Conservation (phyloP, 2,329 filamentous ascomycete species). For the Fusarium buxicola region DNA sequence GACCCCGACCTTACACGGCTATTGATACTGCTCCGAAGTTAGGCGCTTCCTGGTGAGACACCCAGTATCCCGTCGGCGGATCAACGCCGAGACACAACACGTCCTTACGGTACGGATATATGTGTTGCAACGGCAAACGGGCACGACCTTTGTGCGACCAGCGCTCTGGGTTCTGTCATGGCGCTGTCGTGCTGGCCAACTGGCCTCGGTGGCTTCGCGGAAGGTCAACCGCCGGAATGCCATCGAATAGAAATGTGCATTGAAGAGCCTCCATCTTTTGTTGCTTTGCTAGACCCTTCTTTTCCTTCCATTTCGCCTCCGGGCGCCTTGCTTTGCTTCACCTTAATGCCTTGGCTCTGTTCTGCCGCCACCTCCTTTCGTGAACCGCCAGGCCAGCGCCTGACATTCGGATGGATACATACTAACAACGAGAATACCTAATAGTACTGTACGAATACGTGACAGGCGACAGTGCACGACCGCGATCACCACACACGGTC, state of each 20-base stretch:
- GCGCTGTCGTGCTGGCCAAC: conserved; percentile 4
- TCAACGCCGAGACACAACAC: conserved; percentile 33
- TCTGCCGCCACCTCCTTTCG: conserved; percentile 26
- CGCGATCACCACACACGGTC: conserved; percentile 43
- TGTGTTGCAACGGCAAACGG: conserved; percentile 15
- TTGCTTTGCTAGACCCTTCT: conserved; percentile 10
- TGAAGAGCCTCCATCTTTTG: conserved; percentile 10
- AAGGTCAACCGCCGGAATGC: conserved; percentile 13
- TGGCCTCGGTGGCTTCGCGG: conserved; percentile 6
- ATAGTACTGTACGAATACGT: conserved; percentile 5
- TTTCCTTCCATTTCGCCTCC: conserved; percentile 15
- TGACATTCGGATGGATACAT: conserved; percentile 14
- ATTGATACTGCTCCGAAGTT: conserved; percentile 7
- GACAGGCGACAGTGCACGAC: conserved; percentile 35
- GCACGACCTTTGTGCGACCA: conserved; percentile 21
- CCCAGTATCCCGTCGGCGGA: conserved; percentile 22
- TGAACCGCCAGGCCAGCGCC: conserved; percentile 7
- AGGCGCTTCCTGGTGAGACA: conserved; percentile 28
- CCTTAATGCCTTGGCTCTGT: conserved; percentile 16
- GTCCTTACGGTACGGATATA: background rate
- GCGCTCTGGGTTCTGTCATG: conserved; percentile 14
- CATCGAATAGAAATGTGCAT: conserved; percentile 1
- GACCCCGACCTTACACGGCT: background rate
- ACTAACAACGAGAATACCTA: conserved; percentile 7
- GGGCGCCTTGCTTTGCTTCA: conserved; percentile 9